Evolutionary conservation across 768 basidiomycete species (phyloP).

Genomic region (Galerina marginata): DNA sequence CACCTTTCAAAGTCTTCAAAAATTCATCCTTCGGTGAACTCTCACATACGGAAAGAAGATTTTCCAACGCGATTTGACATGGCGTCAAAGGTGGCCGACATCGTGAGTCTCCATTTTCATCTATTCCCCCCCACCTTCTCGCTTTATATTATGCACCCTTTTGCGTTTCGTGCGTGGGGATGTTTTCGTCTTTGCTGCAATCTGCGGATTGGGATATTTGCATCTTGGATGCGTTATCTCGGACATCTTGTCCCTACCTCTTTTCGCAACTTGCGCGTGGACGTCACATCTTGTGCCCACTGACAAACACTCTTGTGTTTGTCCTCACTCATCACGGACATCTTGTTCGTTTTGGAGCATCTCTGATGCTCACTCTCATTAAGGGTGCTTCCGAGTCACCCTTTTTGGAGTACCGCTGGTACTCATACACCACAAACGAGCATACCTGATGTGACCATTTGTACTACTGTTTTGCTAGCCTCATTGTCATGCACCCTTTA

Average conservation of each 20-base stretch:
- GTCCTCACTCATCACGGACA: background rate
- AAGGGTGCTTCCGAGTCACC: too few relatives aligned
- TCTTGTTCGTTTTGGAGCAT: background rate
- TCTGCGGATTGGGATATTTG: background rate
- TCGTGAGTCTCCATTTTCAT: constrained; percentile 23
- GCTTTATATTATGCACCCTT: background rate
- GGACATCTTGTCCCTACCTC: too few relatives aligned
- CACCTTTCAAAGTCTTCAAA: constrained; percentile 30
- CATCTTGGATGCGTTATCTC: background rate
- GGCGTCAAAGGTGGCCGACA: constrained; percentile 27
- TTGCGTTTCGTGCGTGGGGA: constrained; percentile 1
- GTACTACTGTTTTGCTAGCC: too few relatives aligned
- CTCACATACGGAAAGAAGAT: constrained; percentile 25
- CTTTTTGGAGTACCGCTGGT: too few relatives aligned
- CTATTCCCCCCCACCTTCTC: background rate
- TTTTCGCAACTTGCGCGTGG: too few relatives aligned
- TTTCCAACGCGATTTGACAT: constrained; percentile 34
- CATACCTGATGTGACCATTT: too few relatives aligned
- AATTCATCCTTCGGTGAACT: constrained; percentile 25
- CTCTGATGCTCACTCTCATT: background rate
- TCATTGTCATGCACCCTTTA: too few relatives aligned
- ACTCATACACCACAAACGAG: too few relatives aligned
- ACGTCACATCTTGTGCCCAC: too few relatives aligned
- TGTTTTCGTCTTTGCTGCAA: background rate
- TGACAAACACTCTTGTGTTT: constrained; percentile 13